Base-by-base conservation (phyloP, 208 protist species). In the Leishmania gerbilli region DNA sequence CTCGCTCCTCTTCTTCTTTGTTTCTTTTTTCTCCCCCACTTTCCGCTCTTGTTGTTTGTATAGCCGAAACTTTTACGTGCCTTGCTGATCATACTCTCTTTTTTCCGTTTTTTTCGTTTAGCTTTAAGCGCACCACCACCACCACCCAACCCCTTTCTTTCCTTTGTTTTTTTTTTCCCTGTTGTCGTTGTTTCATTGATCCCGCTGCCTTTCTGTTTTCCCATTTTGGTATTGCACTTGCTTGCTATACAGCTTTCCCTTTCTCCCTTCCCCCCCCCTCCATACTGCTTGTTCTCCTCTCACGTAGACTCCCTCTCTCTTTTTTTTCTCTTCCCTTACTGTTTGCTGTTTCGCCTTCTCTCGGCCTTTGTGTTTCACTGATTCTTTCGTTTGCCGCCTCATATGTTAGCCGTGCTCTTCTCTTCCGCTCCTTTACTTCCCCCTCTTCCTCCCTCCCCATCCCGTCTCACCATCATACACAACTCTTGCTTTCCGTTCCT, bases 321-420 rank as follows among this genome's bases (percentile, higher is more conserved):
- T 74, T n/a, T 79, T 77, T 74, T 74, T 67, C 65, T 71, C 8
- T 0, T 49, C 45, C 0, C 45, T 49, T 80, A 56, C 15, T 60
- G 31, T 77, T 76, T 34, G 74, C 71, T 37, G 47, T 45, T 24
- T 78, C 31, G 11, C 62, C 51, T 37, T 80, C 78, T 42, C 58
- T 77, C 31, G 51, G 24, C 37, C 40, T 42, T 69, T 47, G 13
- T 65, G 24, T 67, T 27, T 76, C 37, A 47, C 72, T 75, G 11
- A 55, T 17, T 76, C 47, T 53, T 42, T 55, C 47, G 9, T 67
- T 49, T 17, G 40, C 21, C 9, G 71, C 71, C 31, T 17, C 13
- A 51, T 15, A 24, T n/a, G 37, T 3, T 47, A 51, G 31, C 68
- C 24, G 11, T 51, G 0, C 40, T n/a, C 15, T n/a, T 72, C 7